Conservation (phyloP, 441 rosid species). For the Capsella rubella region DNA sequence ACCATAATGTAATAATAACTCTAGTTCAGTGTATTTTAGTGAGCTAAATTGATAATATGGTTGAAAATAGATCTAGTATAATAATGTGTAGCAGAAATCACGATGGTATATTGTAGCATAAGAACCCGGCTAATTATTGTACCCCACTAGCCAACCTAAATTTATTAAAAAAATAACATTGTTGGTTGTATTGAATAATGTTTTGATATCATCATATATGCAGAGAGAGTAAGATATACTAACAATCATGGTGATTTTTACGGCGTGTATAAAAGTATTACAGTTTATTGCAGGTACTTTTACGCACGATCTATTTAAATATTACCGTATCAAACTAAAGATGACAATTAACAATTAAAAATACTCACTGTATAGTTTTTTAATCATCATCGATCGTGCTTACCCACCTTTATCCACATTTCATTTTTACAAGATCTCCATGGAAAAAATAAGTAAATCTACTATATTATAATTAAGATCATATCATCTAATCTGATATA, state of each 20-base stretch:
- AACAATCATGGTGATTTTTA: constrained; percentile 38
- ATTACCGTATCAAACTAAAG: constrained; percentile 1
- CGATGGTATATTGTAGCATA: constrained; percentile 20
- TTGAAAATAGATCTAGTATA: too few relatives aligned
- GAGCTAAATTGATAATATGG: too few relatives aligned
- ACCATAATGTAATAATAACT: too few relatives aligned
- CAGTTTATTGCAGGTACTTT: constrained; percentile 29
- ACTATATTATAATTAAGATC: neutral
- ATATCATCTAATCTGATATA: too few relatives aligned
- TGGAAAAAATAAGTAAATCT: neutral
- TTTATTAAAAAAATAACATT: constrained; percentile 11
- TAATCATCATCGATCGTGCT: constrained; percentile 30
- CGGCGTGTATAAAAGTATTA: constrained; percentile 46
- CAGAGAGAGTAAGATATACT: too few relatives aligned
- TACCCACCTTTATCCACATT: constrained; percentile 36
- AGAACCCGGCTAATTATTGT: constrained; percentile 41
- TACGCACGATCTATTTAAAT: constrained; percentile 46
- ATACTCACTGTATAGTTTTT: constrained; percentile 3
- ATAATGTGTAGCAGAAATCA: constrained; percentile 13
- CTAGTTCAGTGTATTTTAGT: too few relatives aligned
- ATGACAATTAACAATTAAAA: neutral
- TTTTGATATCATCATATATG: constrained; percentile 12
- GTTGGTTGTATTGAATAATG: constrained; percentile 24
- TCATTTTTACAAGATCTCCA: constrained; percentile 12
- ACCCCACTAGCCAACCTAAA: constrained; percentile 35